Percentiles rank a stretch among this genome's conserved stretches.
phyloP scores from a whole-genome alignment of 805 yeast genomes.

The Candida glaebosa region DNA sequence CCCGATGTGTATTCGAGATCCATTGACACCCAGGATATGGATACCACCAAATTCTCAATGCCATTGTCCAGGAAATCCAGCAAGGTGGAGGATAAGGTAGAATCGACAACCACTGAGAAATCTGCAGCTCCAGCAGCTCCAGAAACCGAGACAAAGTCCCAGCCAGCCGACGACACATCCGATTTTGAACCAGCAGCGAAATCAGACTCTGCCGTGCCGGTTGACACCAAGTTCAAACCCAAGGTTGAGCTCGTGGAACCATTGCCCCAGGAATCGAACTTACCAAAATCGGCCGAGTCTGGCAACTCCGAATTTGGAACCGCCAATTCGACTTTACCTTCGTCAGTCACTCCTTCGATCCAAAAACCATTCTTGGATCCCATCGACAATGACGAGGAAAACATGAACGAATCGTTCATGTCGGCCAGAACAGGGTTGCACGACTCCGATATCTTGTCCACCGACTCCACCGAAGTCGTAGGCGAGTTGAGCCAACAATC shows the following conservation, averaged over 20 bases:
- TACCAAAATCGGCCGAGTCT: background rate
- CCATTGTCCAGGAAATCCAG: background rate
- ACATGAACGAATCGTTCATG: slow-evolving; percentile 3
- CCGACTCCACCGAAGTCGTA: slow-evolving; percentile 2
- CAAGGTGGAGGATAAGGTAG: background rate
- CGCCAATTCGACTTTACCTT: background rate
- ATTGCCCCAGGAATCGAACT: background rate
- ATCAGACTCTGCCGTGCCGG: background rate
- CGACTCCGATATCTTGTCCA: slow-evolving; percentile 1
- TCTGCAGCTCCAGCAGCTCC: background rate
- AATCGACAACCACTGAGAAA: background rate
- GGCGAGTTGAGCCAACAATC: slow-evolving; percentile 1
- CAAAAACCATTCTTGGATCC: slow-evolving; percentile 1
- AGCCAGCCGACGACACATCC: background rate
- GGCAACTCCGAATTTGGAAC: background rate
- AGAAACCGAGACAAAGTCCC: background rate
- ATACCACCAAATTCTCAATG: slow-evolving; percentile 2
- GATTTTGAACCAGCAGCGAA: background rate
- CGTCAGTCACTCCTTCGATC: background rate
- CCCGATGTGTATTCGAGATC: background rate
- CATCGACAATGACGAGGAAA: background rate
- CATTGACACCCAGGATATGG: slow-evolving; percentile 2
- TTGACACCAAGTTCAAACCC: background rate
- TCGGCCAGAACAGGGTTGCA: slow-evolving; percentile 2
- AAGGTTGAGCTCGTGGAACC: background rate